A percentile compares a stretch with the other conserved stretches of the same genome.
Evolutionary conservation across 805 yeast species (phyloP).

Genomic region (Ogataea kodamae): DNA sequence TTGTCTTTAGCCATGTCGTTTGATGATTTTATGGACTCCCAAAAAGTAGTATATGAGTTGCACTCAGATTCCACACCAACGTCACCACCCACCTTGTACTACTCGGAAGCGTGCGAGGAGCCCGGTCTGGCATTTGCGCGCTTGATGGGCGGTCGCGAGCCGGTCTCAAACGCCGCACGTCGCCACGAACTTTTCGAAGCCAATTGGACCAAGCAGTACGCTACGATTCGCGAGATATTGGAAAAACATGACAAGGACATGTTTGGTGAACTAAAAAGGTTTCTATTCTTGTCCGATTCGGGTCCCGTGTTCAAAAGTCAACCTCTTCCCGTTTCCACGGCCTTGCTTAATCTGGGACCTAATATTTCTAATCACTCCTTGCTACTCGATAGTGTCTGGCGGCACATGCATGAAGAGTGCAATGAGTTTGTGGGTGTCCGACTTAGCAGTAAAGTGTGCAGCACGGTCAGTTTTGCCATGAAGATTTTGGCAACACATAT

Average conservation of each 20-base stretch:
- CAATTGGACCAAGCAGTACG: constrained; percentile 36
- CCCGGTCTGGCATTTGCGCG: constrained; percentile 38
- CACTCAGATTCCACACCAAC: constrained; percentile 5
- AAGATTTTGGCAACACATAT: constrained; percentile 33
- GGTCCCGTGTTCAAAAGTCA: constrained; percentile 11
- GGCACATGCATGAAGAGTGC: constrained; percentile 14
- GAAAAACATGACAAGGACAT: constrained; percentile 34
- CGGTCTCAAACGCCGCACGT: constrained; percentile 32
- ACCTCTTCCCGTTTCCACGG: constrained; percentile 30
- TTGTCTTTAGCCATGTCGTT: no score
- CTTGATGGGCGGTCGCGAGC: constrained; percentile 43
- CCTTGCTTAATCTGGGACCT: constrained; percentile 40
- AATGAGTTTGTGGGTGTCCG: constrained; percentile 27
- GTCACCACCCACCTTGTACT: constrained; percentile 9
- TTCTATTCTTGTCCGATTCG: constrained; percentile 16
- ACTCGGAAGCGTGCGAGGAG: constrained; percentile 22
- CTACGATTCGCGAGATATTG: constrained; percentile 29
- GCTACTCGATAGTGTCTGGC: constrained; percentile 28
- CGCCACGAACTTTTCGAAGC: constrained; percentile 42
- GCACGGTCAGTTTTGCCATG: constrained; percentile 35
- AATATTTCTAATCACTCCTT: constrained; percentile 41
- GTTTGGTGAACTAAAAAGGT: constrained; percentile 32
- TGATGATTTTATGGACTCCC: constrained; percentile 30
- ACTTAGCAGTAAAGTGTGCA: constrained; percentile 37
- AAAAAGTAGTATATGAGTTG: constrained; percentile 31